These are phyloP conservation scores for Lojkania enalia DNA, from an alignment of 2,329 filamentous ascomycete genomes.

Conservation along the genomic window DNA sequence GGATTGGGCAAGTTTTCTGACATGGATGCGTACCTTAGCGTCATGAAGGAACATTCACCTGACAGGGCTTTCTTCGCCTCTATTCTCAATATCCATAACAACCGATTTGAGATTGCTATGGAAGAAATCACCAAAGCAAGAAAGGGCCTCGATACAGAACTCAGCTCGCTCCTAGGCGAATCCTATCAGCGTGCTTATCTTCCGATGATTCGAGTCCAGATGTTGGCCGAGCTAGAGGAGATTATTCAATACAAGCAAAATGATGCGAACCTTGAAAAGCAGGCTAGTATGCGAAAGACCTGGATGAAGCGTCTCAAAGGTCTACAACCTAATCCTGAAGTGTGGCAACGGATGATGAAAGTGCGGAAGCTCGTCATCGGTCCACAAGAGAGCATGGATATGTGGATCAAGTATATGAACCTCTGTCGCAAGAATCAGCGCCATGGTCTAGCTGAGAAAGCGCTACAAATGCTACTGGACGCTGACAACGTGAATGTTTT, in stretches of 20 bases:
- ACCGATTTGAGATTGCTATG: slow-evolving; percentile 92
- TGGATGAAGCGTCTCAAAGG: slow-evolving; percentile 96
- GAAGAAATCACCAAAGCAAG: slow-evolving; percentile 87
- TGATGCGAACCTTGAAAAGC: slow-evolving; percentile 75
- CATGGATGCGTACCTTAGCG: slow-evolving; percentile 95
- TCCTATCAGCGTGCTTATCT: slow-evolving; percentile 97
- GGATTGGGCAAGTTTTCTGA: slow-evolving; percentile 94
- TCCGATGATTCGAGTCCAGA: slow-evolving; percentile 97
- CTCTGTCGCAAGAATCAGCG: slow-evolving; percentile 95
- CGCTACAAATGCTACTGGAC: slow-evolving; percentile 81
- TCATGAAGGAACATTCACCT: slow-evolving; percentile 91
- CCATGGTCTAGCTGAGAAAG: slow-evolving; percentile 93
- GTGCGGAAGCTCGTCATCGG: slow-evolving; percentile 89
- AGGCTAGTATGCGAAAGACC: slow-evolving; percentile 85
- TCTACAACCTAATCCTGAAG: slow-evolving; percentile 94
- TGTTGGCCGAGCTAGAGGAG: slow-evolving; percentile 97
- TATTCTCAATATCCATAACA: slow-evolving; percentile 90
- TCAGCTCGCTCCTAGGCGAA: slow-evolving; percentile 95
- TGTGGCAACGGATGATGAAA: slow-evolving; percentile 98
- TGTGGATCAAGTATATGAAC: slow-evolving; percentile 99
- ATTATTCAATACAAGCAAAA: slow-evolving; percentile 98
- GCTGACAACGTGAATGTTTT: slow-evolving; percentile 41
- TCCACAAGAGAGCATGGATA: slow-evolving; percentile 91
- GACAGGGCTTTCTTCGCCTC: slow-evolving; percentile 98
- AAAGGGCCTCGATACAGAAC: slow-evolving; percentile 91